These are phyloP conservation scores for Cutaneotrichosporon sp. DNA, from an alignment of 1,284 basidiomycete genomes.

Conservation along the genomic window DNA sequence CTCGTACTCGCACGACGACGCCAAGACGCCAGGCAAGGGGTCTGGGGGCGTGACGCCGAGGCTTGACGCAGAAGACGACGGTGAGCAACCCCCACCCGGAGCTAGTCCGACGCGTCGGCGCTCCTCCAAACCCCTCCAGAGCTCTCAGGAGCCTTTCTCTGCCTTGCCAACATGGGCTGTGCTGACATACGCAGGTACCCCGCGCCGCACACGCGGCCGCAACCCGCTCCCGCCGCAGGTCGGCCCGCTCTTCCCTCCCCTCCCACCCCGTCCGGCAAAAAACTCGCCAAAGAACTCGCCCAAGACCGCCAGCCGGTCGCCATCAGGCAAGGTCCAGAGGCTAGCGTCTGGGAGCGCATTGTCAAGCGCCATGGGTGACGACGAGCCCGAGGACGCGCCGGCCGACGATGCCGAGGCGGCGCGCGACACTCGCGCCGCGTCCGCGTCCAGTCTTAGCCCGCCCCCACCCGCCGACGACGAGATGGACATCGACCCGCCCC, in stretches of 20 bases:
- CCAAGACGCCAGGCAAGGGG: conserved; percentile 12
- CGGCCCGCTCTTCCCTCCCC: conserved; percentile 50
- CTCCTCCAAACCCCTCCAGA: neutral
- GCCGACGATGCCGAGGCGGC: conserved; percentile 9
- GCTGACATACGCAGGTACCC: conserved; percentile 26
- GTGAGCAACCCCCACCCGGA: conserved; percentile 17
- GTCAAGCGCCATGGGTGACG: conserved; percentile 25
- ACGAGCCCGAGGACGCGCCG: conserved; percentile 15
- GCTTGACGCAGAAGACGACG: conserved; percentile 28
- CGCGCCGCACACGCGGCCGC: conserved; percentile 42
- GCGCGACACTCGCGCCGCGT: conserved; percentile 23
- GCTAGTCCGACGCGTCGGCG: neutral
- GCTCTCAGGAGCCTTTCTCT: conserved; percentile 1
- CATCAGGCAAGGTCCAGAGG: conserved; percentile 14
- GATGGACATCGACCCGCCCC: conserved; percentile 11
- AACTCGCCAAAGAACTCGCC: conserved; percentile 39
- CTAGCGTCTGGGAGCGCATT: conserved; percentile 27
- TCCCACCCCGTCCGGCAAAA: conserved; percentile 50
- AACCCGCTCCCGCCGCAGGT: conserved; percentile 48
- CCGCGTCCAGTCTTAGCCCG: conserved; percentile 35
- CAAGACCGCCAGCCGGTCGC: conserved; percentile 27
- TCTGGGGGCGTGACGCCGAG: conserved; percentile 28
- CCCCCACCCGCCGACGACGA: conserved; percentile 41
- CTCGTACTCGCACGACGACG: conserved; percentile 24
- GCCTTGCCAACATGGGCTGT: neutral